Evolutionary conservation across 345 rosid genomes (phyloP), one percentile per base, ranked within the genome.

Genomic region (Pistacia atlantica): DNA sequence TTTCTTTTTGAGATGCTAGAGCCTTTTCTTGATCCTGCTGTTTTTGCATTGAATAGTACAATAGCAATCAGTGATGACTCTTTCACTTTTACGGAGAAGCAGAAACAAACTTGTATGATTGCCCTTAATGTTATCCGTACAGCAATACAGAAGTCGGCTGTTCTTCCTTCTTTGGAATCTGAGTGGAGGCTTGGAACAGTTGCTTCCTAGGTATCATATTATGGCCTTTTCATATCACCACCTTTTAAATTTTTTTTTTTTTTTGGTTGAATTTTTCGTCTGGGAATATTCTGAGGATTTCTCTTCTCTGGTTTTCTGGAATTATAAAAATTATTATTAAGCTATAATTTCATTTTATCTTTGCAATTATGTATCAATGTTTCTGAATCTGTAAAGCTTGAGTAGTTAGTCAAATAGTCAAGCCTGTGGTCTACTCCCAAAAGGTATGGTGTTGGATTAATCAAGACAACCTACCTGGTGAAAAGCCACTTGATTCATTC

Each of bases 1-100:
- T 92, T 92, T 79, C 92, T 92, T 66, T 76, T 92, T 76, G 97
- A 92, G 86, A 88, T 92, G 92, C 85, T 92, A 76, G 97, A 90
- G 84, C 92, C 91, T 79, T 90, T 89, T 80, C 89, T 92, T 64
- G 95, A 89, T 83, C 91, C 91, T 77, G 92, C 87, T 65, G 85
- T 92, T 68, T 73, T 74, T 71, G 78, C 86, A 62, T 73, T 83
- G 42, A 87, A 81, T 79, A 89, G 88, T 80, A 81, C 84, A 74
- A 87, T 86, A 83, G 80, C 90, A 45, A 88, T 90, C 78, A 91
- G 95, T 31, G 90, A 89, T 72, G 80, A 87, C 46, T 84, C 87
- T 75, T 78, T 81, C 51, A 71, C 83, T 74, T 84, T 84, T 69
- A 67, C 83, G 33, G 91, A 89, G 81, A 89, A 89, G 77, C 88